Conservation (phyloP, 306 rosid species). For the Trifolium fragiferum region DNA sequence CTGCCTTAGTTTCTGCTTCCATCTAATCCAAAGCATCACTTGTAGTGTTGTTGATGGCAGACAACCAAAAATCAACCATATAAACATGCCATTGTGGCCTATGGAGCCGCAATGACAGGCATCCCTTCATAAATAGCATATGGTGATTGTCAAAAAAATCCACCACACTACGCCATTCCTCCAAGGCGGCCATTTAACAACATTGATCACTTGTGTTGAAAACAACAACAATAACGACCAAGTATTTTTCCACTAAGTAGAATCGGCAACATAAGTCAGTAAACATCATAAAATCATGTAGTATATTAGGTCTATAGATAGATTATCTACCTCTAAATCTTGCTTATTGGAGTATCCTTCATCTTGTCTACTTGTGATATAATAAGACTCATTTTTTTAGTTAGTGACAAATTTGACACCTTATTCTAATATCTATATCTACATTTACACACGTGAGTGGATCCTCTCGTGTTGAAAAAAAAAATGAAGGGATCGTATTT, state of each 20-base stretch:
- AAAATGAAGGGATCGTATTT: background rate
- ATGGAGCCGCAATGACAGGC: no score
- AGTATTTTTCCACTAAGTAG: background rate
- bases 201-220: background rate
- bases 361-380: conserved; percentile 1
- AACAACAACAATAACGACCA: background rate
- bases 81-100: no score
- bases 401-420: conserved; percentile 13
- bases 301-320: background rate
- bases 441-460: background rate
- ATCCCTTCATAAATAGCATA: no score
- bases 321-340: background rate
- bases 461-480: background rate
- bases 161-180: no score
- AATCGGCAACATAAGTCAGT: background rate
- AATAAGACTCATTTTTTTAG: background rate
- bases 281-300: background rate
- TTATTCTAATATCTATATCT: background rate
- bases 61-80: no score
- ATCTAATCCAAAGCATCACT: conserved; percentile 11
- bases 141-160: no score
- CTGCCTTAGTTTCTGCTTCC: background rate
- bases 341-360: background rate
- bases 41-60: no score
- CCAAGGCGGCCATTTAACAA: no score